Evolutionary conservation across 208 protist genomes (phyloP), one percentile per base, ranked within the genome.

Genomic region (Strigomonas culicis): DNA sequence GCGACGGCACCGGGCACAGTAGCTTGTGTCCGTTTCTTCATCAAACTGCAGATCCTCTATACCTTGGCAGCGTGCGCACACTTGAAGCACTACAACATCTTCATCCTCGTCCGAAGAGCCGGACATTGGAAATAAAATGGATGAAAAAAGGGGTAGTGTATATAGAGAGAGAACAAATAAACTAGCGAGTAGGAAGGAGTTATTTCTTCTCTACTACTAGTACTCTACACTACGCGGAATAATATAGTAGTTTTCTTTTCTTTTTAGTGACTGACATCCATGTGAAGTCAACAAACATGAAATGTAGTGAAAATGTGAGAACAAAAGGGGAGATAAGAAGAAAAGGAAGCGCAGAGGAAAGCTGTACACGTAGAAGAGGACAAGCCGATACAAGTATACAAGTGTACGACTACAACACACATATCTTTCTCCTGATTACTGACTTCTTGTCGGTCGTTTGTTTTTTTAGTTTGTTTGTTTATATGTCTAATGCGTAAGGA

Each of bases 31-130:
- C 4, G 73, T 89, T 44, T 91, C 80, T 56, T 75, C 78, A 53
- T 94, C 84, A 34, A 88, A 91, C 52, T 90, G 57, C 2, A 94
- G 69, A 58, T 90, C 71, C 19, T 91, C 88, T 30, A 91, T 92
- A 51, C 79, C 77, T 25, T 82, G 73, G 63, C 88, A 94, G 36
- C 80, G 71, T 27, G 75, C 77, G 55, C 88, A 94, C 24, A 90
- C 83, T 47, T 83, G 84, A 30, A 94, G 62, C 3, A 94, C 84
- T 2, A 94, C 72, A 21, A 94, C 72, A 55, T 94, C 88, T 22
- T 90, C 84, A 28, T 94, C 88, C 28, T 91, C 84, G 32, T 47
- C 60, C 21, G 21, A 46, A 4, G 53, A 59, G 11, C 10, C 17
- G 39, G 39, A 46, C 39, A 17, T 46, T 13, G 32, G 1, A 32